Evolutionary conservation across 768 basidiomycete genomes (phyloP).

Genomic region (Kwoniella botswanensis): DNA sequence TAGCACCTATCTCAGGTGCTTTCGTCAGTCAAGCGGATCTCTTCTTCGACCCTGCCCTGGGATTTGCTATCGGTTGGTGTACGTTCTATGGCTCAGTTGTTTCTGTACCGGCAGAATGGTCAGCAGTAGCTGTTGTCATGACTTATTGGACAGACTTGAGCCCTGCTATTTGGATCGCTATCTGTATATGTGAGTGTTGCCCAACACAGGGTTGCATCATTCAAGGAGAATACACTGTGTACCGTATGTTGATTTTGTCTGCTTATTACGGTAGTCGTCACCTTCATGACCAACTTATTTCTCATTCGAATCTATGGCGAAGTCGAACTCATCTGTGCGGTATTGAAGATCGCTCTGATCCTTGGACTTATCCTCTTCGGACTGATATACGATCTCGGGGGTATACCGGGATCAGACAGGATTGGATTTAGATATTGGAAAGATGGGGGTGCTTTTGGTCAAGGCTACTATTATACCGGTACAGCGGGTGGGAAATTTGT

Average conservation of each 20-base stretch:
- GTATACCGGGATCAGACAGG: conserved; percentile 27
- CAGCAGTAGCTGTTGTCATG: conserved; percentile 28
- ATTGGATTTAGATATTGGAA: conserved; percentile 45
- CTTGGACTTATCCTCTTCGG: conserved; percentile 36
- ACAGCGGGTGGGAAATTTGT: conserved; percentile 9
- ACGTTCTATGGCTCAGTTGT: conserved; percentile 22
- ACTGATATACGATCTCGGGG: conserved; percentile 36
- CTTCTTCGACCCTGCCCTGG: conserved; percentile 40
- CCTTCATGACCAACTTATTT: conserved; percentile 59
- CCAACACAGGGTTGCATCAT: background rate
- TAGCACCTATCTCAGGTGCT: conserved; percentile 35
- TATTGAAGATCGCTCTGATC: conserved; percentile 33
- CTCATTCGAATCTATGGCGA: conserved; percentile 39
- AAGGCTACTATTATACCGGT: conserved; percentile 3
- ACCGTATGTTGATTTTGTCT: too few relatives aligned
- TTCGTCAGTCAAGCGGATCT: conserved; percentile 30
- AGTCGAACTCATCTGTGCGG: conserved; percentile 28
- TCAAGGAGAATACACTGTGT: too few relatives aligned
- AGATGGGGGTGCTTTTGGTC: conserved; percentile 32
- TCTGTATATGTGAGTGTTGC: conserved; percentile 25
- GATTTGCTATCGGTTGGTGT: conserved; percentile 38
- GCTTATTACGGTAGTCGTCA: conserved; percentile 38
- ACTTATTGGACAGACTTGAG: conserved; percentile 35
- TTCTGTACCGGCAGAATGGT: conserved; percentile 25
- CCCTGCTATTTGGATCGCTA: conserved; percentile 31